Evolutionary conservation across 768 basidiomycete species (phyloP).

Genomic region (Russula ochroleuca): DNA sequence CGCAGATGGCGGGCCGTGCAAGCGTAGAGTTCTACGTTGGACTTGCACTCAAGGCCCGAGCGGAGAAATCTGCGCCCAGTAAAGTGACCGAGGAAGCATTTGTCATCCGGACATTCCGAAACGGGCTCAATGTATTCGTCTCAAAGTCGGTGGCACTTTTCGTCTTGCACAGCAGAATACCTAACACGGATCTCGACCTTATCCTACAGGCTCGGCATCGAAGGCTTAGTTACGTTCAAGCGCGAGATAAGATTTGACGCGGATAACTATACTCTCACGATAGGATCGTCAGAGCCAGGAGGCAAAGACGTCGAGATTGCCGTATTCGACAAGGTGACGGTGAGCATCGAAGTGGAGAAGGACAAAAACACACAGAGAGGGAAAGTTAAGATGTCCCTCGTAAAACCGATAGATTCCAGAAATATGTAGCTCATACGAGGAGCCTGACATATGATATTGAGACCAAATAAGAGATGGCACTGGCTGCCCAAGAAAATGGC

Average conservation of each 20-base stretch:
- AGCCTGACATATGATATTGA: neutral
- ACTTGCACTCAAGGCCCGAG: conserved; percentile 74
- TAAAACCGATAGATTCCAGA: conserved; percentile 57
- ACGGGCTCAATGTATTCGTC: conserved; percentile 95
- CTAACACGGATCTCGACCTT: neutral
- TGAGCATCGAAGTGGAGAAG: conserved; percentile 91
- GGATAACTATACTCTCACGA: conserved; percentile 79
- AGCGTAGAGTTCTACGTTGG: conserved; percentile 98
- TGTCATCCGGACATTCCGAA: conserved; percentile 90
- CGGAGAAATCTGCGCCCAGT: conserved; percentile 38
- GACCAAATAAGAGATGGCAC: neutral
- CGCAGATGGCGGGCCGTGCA: conserved; percentile 95
- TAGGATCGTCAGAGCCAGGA: conserved; percentile 44
- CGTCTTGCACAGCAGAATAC: neutral
- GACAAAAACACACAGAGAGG: conserved; percentile 91
- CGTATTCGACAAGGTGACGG: conserved; percentile 90
- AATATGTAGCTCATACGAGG: conserved; percentile 34
- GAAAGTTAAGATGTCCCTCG: conserved; percentile 78
- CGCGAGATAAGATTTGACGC: conserved; percentile 84
- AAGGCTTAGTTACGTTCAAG: conserved; percentile 94
- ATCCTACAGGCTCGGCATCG: conserved; percentile 80
- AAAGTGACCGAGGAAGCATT: conserved; percentile 78
- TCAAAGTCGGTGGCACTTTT: conserved; percentile 59
- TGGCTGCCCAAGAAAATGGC: neutral
- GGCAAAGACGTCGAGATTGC: conserved; percentile 56